Evolutionary conservation across 129 eudicot genomes (phyloP).

Genomic region (Flaveria trinervia): DNA sequence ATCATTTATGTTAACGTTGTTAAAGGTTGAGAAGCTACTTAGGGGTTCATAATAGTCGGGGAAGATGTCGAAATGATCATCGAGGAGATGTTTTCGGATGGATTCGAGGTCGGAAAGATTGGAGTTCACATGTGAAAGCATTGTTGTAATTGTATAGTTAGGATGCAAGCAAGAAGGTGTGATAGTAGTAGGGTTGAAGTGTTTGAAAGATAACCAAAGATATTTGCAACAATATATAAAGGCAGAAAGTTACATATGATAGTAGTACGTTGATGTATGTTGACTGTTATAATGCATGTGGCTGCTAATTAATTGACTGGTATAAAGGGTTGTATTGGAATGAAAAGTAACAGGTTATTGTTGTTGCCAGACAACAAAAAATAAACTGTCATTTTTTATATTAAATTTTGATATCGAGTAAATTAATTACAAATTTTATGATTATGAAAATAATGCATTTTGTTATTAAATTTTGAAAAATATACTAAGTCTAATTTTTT

Average conservation of each 20-base stretch:
- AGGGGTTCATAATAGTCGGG: slow-evolving; percentile 4
- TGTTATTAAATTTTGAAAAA: too few species aligned
- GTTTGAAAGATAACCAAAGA: neutral
- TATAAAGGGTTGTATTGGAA: too few species aligned
- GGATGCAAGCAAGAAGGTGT: neutral
- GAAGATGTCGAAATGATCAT: slow-evolving; percentile 1
- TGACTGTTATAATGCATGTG: neutral
- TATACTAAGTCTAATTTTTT: too few species aligned
- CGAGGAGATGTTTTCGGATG: neutral
- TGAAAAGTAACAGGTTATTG: too few species aligned
- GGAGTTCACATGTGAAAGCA: neutral
- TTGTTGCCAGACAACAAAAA: too few species aligned
- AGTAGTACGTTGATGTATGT: neutral
- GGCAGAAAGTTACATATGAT: neutral
- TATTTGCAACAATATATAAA: neutral
- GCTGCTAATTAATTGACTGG: too few species aligned
- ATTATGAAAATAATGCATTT: too few species aligned
- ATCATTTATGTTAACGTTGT: neutral
- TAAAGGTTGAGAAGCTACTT: neutral
- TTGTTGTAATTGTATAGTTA: neutral
- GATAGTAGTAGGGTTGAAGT: neutral
- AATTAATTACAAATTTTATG: too few species aligned
- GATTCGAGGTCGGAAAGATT: slow-evolving; percentile 1
- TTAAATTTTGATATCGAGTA: too few species aligned
- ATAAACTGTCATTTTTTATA: too few species aligned